phyloP scores from a whole-genome alignment of 2,329 filamentous ascomycete species.

The Thelonectria rubi region DNA sequence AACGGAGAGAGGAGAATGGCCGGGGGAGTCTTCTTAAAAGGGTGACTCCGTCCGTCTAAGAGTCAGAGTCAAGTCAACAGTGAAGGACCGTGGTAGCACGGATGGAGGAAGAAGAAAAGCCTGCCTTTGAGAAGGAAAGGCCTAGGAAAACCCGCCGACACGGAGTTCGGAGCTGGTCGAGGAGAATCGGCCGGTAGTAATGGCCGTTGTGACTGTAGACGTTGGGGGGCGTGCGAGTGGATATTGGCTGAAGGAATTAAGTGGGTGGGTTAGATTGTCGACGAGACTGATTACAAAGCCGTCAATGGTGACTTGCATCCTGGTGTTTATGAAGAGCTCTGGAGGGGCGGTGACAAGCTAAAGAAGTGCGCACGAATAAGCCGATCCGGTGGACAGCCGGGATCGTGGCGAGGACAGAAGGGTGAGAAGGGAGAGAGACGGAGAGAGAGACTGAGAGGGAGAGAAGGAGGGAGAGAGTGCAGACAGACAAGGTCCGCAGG shows the following conservation, averaged over 20 bases:
- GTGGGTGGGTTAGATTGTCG: conserved; percentile 14
- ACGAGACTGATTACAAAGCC: conserved; percentile 26
- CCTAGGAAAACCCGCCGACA: conserved; percentile 10
- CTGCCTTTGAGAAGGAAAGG: conserved; percentile 5
- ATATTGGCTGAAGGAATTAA: conserved; percentile 1
- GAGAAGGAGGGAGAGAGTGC: background rate
- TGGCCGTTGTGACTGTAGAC: background rate
- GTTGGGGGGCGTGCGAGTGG: conserved; percentile 18
- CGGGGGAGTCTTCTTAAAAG: background rate
- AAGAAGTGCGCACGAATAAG: background rate
- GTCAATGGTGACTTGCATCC: background rate
- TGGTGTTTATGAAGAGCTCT: background rate
- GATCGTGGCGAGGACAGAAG: background rate
- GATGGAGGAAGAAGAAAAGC: conserved; percentile 4
- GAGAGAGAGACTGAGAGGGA: background rate
- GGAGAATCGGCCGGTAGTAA: conserved; percentile 15
- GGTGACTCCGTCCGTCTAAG: background rate
- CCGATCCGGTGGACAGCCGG: conserved; percentile 8
- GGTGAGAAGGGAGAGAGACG: background rate
- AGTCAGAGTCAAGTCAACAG: background rate
- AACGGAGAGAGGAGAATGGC: background rate
- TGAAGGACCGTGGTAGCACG: background rate
- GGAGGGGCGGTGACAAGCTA: conserved; percentile 6
- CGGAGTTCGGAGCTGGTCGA: conserved; percentile 16
- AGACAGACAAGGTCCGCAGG: background rate